phyloP scores from a whole-genome alignment of 805 yeast species.

The Helenozyma rhizophorensis region DNA sequence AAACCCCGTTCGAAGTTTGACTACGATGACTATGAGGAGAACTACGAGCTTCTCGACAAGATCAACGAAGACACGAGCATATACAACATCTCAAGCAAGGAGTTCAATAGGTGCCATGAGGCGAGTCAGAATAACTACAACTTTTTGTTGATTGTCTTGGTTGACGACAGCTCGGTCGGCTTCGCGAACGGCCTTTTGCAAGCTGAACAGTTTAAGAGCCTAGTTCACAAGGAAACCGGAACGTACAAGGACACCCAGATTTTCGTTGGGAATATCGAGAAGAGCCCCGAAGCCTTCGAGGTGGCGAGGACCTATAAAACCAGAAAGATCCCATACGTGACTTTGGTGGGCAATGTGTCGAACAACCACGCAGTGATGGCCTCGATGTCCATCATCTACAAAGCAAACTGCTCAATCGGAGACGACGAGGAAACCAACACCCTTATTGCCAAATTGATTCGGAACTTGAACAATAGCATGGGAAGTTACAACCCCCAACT shows the following conservation, averaged over 20 bases:
- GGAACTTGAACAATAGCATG: conserved; percentile 22
- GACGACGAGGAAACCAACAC: conserved; percentile 14
- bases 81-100: conserved; percentile 10
- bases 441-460: conserved; percentile 17
- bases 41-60: conserved; percentile 5
- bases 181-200: conserved; percentile 16
- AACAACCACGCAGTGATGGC: conserved; percentile 32
- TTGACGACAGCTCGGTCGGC: conserved; percentile 19
- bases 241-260: conserved; percentile 25
- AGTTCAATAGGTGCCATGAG: conserved; percentile 30
- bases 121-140: conserved; percentile 22
- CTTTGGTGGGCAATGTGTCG: conserved; percentile 33
- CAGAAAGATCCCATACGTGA: conserved; percentile 33
- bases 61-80: background rate
- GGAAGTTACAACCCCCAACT: conserved; percentile 36
- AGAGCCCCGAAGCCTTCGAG: conserved; percentile 35
- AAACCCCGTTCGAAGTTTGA: conserved; percentile 23
- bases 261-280: conserved; percentile 28
- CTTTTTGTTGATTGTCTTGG: conserved; percentile 33
- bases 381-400: conserved; percentile 36
- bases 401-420: conserved; percentile 23
- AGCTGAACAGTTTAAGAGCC: conserved; percentile 14
- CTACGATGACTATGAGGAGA: conserved; percentile 22
- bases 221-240: conserved; percentile 19
- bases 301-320: conserved; percentile 29